Percentiles rank a stretch among this genome's conserved stretches.
phyloP scores from a whole-genome alignment of 257 asterid genomes.

The Scutellaria minor region DNA sequence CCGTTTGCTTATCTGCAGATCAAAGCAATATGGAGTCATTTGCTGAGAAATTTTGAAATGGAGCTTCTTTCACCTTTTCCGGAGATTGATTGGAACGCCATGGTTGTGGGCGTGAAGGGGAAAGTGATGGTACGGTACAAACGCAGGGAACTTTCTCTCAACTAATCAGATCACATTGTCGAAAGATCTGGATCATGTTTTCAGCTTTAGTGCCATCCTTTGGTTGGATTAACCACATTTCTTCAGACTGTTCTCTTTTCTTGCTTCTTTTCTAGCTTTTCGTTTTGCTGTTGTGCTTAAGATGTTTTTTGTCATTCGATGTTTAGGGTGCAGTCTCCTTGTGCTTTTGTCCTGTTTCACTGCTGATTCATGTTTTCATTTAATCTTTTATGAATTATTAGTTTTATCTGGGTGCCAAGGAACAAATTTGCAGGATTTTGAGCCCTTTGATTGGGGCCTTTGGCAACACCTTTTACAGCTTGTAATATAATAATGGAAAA shows the following conservation, averaged over 20 bases:
- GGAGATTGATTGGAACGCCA: conserved; percentile 67
- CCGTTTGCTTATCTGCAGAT: conserved; percentile 95
- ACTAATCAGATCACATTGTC: conserved; percentile 23
- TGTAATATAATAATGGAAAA: not conserved
- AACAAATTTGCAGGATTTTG: too few species aligned
- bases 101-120: conserved; percentile 70
- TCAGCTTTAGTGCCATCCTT: not conserved
- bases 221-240: conserved; percentile 13
- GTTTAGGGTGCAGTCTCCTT: conserved; percentile 15
- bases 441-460: too few species aligned
- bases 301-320: conserved; percentile 12
- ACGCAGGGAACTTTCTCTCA: conserved; percentile 41
- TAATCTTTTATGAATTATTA: too few species aligned
- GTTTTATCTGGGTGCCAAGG: too few species aligned
- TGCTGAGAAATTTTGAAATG: conserved; percentile 83
- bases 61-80: conserved; percentile 66
- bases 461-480: too few species aligned
- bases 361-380: too few species aligned
- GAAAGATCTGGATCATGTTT: too few species aligned
- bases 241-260: conserved; percentile 24
- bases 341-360: not conserved
- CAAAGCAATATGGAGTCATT: conserved; percentile 94
- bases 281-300: conserved; percentile 24
- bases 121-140: conserved; percentile 62
- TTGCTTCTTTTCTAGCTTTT: not conserved